A percentile compares a stretch with the other conserved stretches of the same genome.
phyloP scores from a whole-genome alignment of 805 yeast genomes.

The Starmerella stigmatis region DNA sequence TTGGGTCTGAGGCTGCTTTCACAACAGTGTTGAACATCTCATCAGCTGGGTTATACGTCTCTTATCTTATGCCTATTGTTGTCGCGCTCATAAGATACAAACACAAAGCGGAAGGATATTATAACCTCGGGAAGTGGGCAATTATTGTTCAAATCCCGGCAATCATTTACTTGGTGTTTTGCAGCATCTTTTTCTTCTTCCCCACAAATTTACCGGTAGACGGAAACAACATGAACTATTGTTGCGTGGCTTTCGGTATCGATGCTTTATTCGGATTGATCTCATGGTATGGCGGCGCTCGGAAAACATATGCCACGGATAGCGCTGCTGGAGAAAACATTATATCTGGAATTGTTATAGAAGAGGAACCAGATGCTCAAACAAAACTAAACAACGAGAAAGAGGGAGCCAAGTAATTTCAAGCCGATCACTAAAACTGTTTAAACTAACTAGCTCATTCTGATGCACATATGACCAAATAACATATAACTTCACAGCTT shows the following conservation, averaged over 20 bases:
- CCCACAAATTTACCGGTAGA: conserved; percentile 52
- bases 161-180: conserved; percentile 48
- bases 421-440: too few species aligned
- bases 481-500: too few species aligned
- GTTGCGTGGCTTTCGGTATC: conserved; percentile 42
- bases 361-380: neutral
- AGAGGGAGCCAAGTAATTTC: too few species aligned
- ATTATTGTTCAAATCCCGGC: conserved; percentile 50
- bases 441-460: too few species aligned
- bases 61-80: conserved; percentile 47
- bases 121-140: conserved; percentile 50
- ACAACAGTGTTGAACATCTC: conserved; percentile 54
- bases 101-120: conserved; percentile 42
- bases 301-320: conserved; percentile 3
- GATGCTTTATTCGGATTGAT: conserved; percentile 31
- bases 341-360: neutral
- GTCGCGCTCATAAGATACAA: conserved; percentile 22
- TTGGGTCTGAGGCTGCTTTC: conserved; percentile 59
- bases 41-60: conserved; percentile 45
- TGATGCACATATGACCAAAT: too few species aligned
- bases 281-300: conserved; percentile 20
- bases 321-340: neutral
- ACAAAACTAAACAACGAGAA: too few species aligned
- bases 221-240: conserved; percentile 57
- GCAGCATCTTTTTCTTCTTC: conserved; percentile 50